Evolutionary conservation across 495 filamentous ascomycete genomes (phyloP), one percentile per base, ranked within the genome.

Genomic region (Aspergillus saccharolyticus): DNA sequence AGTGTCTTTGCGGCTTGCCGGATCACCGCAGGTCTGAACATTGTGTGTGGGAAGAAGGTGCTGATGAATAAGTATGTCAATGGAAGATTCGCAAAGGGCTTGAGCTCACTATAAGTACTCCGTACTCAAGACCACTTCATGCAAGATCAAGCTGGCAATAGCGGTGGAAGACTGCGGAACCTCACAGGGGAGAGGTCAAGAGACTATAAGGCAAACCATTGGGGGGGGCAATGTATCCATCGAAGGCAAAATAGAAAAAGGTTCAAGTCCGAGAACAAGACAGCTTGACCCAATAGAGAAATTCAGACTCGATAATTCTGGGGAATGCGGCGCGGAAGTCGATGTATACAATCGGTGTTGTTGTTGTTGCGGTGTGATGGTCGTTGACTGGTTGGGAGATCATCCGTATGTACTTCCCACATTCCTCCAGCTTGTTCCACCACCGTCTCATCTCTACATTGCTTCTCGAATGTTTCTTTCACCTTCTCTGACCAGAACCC

Each of bases 21-120:
- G 51, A 69, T 60, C 53, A 68, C 55, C 53, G 67, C 33, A 18
- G 68, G 65, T 52, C 62, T 69, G 65, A 74, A 69, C 69, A 76
- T 73, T 62, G 25, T 61, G 63, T 28, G 24, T 42, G 19, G 24
- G 53, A 30, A 21, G 44, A 18, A 25, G 49, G 49, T 9, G 5
- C 12, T 22, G 2, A 50, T 28, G 25, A 9, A 44, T 21, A 30
- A 49, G 21, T 22, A 28, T 9, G 49, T 44, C 8, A 28, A 59
- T 42, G 25, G 24, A 30, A 44, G 44, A 33, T 18, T 28, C 12
- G 30, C 8, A 18, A 47, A 44, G 16, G 20, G 47, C 43, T n/a
- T 19, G 42, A n/a, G n/a, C 10, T 19, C n/a, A 39, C 4, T 28
- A 28, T 28, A 28, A 28, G 25, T 28, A 28, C n/a, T n/a, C n/a